Conservation (phyloP, 176 grass and related monocot genomes). For the Ensete ventricosum region DNA sequence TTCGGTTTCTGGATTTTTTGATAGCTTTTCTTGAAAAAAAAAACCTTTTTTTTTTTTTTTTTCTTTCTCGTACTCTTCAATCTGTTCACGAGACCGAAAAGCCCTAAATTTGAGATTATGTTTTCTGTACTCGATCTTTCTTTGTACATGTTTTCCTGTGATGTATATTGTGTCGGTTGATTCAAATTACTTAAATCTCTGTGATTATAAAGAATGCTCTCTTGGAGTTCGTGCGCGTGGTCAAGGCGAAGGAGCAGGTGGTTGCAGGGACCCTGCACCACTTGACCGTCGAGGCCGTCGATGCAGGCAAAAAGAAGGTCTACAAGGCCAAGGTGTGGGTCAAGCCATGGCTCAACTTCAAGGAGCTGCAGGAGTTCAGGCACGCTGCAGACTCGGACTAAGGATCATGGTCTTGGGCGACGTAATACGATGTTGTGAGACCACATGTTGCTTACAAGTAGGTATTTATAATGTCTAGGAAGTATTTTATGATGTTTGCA, state of each 20-base stretch:
- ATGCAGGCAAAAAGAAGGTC: conserved; percentile 65
- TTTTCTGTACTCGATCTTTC: too few relatives aligned
- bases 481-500: too few relatives aligned
- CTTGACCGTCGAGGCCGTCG: conserved; percentile 69
- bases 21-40: too few relatives aligned
- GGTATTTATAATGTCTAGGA: not conserved
- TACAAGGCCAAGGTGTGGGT: conserved; percentile 91
- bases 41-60: too few relatives aligned
- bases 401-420: conserved; percentile 41
- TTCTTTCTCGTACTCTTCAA: too few relatives aligned
- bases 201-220: conserved; percentile 49
- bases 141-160: too few relatives aligned
- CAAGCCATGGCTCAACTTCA: conserved; percentile 87
- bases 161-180: not conserved
- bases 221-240: conserved; percentile 67
- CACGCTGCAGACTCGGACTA: conserved; percentile 29
- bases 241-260: conserved; percentile 81
- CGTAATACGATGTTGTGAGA: conserved; percentile 27
- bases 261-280: conserved; percentile 75
- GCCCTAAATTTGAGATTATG: too few relatives aligned
- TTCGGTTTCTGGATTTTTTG: too few relatives aligned
- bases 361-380: conserved; percentile 80
- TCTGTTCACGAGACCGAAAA: too few relatives aligned
- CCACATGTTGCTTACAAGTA: not conserved
- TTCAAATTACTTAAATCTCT: not conserved